Evolutionary conservation across 169 alveolate species (phyloP).

Genomic region (Plasmodium gallinaceum): DNA sequence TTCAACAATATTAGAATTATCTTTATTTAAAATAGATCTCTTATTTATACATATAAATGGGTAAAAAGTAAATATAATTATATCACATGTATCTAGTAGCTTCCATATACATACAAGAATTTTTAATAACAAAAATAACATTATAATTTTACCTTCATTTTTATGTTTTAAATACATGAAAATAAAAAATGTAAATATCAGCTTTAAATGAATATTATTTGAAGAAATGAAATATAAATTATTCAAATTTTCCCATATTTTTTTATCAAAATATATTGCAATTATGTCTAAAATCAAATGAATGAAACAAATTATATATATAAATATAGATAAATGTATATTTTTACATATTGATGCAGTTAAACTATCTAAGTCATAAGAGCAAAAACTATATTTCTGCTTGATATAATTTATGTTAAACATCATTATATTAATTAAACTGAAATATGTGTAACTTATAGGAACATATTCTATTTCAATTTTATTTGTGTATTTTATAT

Average conservation of each 20-base stretch:
- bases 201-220: neutral
- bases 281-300: slow-evolving; percentile 18
- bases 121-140: slow-evolving; percentile 34
- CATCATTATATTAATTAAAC: slow-evolving; percentile 11
- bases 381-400: slow-evolving; percentile 19
- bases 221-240: slow-evolving; percentile 13
- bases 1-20: neutral
- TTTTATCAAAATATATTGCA: slow-evolving; percentile 13
- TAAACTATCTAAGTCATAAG: slow-evolving; percentile 40
- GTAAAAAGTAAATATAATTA: neutral
- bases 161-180: slow-evolving; percentile 52
- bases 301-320: slow-evolving; percentile 26
- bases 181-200: slow-evolving; percentile 10
- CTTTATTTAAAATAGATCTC: neutral
- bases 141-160: slow-evolving; percentile 15
- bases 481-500: neutral
- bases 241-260: slow-evolving; percentile 14
- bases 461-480: slow-evolving; percentile 35
- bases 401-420: slow-evolving; percentile 31
- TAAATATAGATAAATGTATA: neutral
- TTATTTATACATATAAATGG: slow-evolving; percentile 31
- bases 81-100: slow-evolving; percentile 11
- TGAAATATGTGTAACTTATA: slow-evolving; percentile 33
- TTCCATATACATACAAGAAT: slow-evolving; percentile 31
- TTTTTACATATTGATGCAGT: slow-evolving; percentile 13